Conservation (phyloP, 768 basidiomycete genomes). For the Termitomyces sp. region DNA sequence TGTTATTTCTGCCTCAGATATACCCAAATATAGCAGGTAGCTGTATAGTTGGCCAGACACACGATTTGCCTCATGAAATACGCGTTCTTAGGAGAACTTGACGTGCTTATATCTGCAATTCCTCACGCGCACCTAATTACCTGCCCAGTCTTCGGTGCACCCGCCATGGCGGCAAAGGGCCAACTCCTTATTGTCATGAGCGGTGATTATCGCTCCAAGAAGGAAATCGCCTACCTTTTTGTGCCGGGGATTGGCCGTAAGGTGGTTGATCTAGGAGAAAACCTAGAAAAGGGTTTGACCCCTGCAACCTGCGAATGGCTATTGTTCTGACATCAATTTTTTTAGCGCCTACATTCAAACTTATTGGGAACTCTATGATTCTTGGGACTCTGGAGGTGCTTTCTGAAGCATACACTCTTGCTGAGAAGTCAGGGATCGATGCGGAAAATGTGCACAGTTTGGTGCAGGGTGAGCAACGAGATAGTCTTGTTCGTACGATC, state of each 20-base stretch:
- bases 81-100: conserved; percentile 50
- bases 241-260: conserved; percentile 77
- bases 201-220: conserved; percentile 78
- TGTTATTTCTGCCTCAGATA: conserved; percentile 29
- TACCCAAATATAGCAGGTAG: conserved; percentile 49
- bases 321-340: neutral
- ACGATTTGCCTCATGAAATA: conserved; percentile 1
- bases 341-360: conserved; percentile 63
- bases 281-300: conserved; percentile 69
- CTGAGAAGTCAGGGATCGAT: conserved; percentile 78
- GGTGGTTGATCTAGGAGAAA: conserved; percentile 75
- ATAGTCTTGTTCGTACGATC: conserved; percentile 1
- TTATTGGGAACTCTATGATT: conserved; percentile 77
- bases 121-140: conserved; percentile 62
- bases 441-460: conserved; percentile 48
- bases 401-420: conserved; percentile 78
- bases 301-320: neutral
- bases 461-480: conserved; percentile 42
- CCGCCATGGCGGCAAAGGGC: conserved; percentile 56
- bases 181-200: conserved; percentile 72
- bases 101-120: conserved; percentile 53
- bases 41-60: neutral
- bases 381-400: conserved; percentile 74
- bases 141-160: conserved; percentile 74
- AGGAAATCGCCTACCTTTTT: conserved; percentile 69